Percentiles rank a stretch among this genome's conserved stretches.
Conservation (phyloP, 2,329 filamentous ascomycete genomes). For the Arthrobotrys iridis region DNA sequence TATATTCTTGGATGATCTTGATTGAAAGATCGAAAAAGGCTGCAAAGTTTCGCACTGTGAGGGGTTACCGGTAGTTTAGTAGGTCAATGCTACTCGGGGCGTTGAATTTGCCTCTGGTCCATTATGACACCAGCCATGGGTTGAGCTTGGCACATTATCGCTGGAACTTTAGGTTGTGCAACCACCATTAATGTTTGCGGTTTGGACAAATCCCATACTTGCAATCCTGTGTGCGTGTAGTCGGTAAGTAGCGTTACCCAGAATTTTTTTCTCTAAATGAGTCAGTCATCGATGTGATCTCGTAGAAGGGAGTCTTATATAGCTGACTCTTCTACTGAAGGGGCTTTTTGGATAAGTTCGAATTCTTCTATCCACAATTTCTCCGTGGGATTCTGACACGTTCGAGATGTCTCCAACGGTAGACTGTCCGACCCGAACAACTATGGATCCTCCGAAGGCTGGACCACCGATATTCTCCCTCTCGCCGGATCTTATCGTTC, state of each 20-base stretch:
- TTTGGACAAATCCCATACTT: background rate
- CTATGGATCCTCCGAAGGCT: background rate
- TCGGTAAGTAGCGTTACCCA: background rate
- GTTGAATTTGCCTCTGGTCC: background rate
- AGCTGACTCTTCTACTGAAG: background rate
- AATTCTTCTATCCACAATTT: background rate
- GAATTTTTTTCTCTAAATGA: background rate
- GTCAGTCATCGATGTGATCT: background rate
- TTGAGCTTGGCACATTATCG: conserved; percentile 3
- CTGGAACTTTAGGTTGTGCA: conserved; percentile 2
- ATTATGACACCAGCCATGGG: too few species aligned
- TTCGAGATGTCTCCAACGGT: background rate
- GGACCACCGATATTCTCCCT: conserved; percentile 32
- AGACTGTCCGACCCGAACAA: background rate
- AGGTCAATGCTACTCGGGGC: too few species aligned
- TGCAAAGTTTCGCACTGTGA: background rate
- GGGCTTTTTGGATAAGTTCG: background rate
- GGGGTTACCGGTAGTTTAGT: conserved; percentile 6
- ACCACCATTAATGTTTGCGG: conserved; percentile 1
- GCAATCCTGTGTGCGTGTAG: background rate
- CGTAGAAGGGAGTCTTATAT: background rate
- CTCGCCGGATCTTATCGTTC: conserved; percentile 33
- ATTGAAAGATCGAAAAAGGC: background rate
- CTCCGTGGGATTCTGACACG: background rate
- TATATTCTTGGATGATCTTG: background rate